Conservation (phyloP, 2,329 filamentous ascomycete species). For the Orbilia blumenaviensis region DNA sequence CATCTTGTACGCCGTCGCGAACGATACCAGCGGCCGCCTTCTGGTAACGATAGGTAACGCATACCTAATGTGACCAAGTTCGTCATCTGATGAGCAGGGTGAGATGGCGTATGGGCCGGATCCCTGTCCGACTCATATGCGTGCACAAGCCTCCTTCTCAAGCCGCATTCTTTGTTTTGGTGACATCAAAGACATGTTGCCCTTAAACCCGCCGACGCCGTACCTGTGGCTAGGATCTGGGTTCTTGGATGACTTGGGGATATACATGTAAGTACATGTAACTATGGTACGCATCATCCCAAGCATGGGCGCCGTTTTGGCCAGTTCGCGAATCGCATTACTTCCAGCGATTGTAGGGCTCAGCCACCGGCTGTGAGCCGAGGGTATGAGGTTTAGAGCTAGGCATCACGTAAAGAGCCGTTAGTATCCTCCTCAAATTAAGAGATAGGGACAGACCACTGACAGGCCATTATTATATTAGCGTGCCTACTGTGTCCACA, state of each 20-base stretch:
- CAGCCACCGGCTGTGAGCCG: neutral
- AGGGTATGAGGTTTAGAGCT: neutral
- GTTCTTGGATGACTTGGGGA: neutral
- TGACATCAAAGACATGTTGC: neutral
- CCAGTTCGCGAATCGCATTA: slow-evolving; percentile 13
- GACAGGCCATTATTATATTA: neutral
- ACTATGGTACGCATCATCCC: slow-evolving; percentile 11
- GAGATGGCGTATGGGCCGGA: slow-evolving; percentile 5
- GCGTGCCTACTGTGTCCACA: neutral
- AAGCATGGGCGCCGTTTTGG: slow-evolving; percentile 8
- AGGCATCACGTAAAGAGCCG: neutral
- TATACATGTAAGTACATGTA: neutral
- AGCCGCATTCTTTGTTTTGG: slow-evolving; percentile 20
- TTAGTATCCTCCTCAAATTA: neutral
- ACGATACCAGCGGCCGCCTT: neutral
- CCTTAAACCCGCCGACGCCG: neutral
- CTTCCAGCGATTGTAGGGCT: slow-evolving; percentile 6
- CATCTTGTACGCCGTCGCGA: slow-evolving; percentile 30
- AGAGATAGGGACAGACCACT: neutral
- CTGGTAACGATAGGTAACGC: slow-evolving; percentile 45
- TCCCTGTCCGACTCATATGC: slow-evolving; percentile 30
- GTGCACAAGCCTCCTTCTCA: slow-evolving; percentile 36
- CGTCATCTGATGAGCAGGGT: slow-evolving; percentile 45
- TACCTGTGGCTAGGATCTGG: slow-evolving; percentile 17
- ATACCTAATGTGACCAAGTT: slow-evolving; percentile 29